Conservation (phyloP, 257 asterid species). For the Fraxinus americana region DNA sequence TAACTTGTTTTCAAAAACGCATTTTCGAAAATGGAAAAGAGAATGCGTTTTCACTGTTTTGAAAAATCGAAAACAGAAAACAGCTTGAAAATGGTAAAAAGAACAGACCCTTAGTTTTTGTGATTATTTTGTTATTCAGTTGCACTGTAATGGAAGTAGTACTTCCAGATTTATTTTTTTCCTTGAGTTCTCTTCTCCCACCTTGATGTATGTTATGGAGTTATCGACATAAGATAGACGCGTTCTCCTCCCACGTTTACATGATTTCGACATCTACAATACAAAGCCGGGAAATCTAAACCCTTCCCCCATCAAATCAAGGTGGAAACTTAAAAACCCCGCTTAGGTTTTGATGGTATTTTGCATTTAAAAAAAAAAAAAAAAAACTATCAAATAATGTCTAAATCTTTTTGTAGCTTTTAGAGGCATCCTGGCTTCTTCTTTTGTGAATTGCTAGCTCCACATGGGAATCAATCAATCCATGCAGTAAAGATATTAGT, state of each 20-base stretch:
- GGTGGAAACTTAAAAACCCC: too few species aligned
- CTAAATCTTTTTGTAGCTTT: neutral
- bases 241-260: too few species aligned
- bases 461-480: conserved; percentile 6
- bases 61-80: too few species aligned
- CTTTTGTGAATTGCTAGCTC: neutral
- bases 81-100: too few species aligned
- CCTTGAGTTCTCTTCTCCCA: neutral
- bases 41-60: too few species aligned
- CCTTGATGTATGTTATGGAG: neutral
- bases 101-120: too few species aligned
- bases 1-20: too few species aligned
- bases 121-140: too few species aligned
- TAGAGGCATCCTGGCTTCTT: conserved; percentile 4
- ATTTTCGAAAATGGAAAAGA: too few species aligned
- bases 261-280: too few species aligned
- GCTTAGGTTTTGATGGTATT: neutral
- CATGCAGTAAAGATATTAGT: neutral
- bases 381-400: neutral
- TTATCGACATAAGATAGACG: neutral
- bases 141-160: neutral
- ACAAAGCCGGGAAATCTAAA: neutral
- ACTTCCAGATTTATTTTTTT: neutral
- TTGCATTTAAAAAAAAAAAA: neutral
- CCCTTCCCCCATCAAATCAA: too few species aligned